These are phyloP conservation scores for Pholiota microspora DNA, from an alignment of 768 basidiomycete genomes.

Conservation along the genomic window DNA sequence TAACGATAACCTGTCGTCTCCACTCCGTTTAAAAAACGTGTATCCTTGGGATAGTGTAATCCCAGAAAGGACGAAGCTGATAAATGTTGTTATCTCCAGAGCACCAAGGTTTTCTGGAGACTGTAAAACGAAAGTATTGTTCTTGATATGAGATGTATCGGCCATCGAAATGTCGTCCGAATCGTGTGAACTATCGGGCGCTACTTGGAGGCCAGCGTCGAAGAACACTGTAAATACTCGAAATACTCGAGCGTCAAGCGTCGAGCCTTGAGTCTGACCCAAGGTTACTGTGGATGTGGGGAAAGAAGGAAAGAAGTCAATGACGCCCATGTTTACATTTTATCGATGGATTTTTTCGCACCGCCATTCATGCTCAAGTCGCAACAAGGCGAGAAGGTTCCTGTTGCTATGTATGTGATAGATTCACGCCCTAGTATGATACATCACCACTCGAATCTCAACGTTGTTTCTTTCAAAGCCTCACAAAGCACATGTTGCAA, in stretches of 20 bases:
- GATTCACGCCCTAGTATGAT: neutral
- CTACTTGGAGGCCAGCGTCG: neutral
- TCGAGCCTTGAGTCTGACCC: neutral
- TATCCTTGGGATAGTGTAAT: conserved; percentile 10
- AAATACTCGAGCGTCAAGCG: neutral
- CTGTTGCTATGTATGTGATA: neutral
- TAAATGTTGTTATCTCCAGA: conserved; percentile 10
- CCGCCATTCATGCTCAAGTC: too few relatives aligned
- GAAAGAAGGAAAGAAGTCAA: neutral
- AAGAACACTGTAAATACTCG: too few relatives aligned
- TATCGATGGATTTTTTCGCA: neutral
- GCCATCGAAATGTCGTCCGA: too few relatives aligned
- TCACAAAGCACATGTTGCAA: too few relatives aligned
- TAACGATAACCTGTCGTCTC: conserved; percentile 1
- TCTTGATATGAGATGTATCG: neutral
- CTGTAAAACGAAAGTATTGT: conserved; percentile 5
- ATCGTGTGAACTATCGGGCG: too few relatives aligned
- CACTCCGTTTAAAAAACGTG: conserved; percentile 2
- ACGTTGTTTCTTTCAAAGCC: too few relatives aligned
- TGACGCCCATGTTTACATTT: neutral
- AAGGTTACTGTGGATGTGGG: neutral
- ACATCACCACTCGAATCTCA: too few relatives aligned
- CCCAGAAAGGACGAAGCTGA: conserved; percentile 10
- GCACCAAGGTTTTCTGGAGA: conserved; percentile 12
- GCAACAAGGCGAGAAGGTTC: neutral